phyloP scores from a whole-genome alignment of 2,329 filamentous ascomycete species.

The Gliomastix tumulicola region DNA sequence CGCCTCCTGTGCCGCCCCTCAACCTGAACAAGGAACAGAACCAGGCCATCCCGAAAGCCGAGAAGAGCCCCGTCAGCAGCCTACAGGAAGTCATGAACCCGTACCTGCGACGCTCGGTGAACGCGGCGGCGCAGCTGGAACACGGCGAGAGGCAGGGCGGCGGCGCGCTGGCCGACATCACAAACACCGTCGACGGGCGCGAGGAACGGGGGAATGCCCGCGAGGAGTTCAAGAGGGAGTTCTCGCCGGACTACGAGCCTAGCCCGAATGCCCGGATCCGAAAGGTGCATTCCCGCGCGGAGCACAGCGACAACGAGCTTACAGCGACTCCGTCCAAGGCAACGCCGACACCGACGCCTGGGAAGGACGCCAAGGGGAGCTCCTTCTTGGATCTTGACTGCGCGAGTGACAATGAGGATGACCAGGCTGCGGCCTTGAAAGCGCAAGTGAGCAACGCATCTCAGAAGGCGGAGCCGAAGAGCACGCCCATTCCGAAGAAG shows the following conservation, averaged over 20 bases:
- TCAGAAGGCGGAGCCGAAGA: conserved; percentile 10
- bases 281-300: conserved; percentile 44
- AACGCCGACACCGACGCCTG: too few relatives aligned
- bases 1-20: conserved; percentile 28
- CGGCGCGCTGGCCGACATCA: conserved; percentile 14
- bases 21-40: conserved; percentile 21
- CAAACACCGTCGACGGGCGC: conserved; percentile 10
- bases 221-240: conserved; percentile 43
- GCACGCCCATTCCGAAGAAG: background rate
- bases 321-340: conserved; percentile 24
- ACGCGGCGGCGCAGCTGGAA: too few relatives aligned
- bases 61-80: conserved; percentile 67
- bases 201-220: conserved; percentile 16
- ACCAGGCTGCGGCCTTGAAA: too few relatives aligned
- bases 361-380: too few relatives aligned
- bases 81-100: conserved; percentile 82
- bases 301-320: conserved; percentile 11
- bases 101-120: conserved; percentile 48
- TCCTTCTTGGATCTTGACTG: conserved; percentile 45
- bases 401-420: conserved; percentile 38
- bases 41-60: conserved; percentile 21
- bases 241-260: conserved; percentile 71
- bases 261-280: conserved; percentile 66
- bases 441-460: too few relatives aligned
- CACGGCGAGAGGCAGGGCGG: too few relatives aligned